Percentiles rank a stretch among this genome's conserved stretches.
Evolutionary conservation across 2,329 filamentous ascomycete genomes (phyloP).

Genomic region (Xylariaceae sp.): DNA sequence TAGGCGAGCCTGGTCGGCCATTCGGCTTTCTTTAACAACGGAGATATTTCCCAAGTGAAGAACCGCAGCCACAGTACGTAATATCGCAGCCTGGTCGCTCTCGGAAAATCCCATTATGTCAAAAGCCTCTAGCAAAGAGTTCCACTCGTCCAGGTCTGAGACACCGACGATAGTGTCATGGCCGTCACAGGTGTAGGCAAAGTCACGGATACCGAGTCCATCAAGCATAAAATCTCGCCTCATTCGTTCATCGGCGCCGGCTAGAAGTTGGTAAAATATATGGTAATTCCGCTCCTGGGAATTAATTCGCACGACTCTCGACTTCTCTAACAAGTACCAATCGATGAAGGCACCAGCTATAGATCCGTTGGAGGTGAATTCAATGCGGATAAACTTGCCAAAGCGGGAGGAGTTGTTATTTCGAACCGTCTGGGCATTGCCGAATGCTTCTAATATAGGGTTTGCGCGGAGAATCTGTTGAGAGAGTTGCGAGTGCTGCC

Average conservation of each 20-base stretch:
- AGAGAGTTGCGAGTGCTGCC: conserved; percentile 74
- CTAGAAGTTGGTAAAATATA: conserved; percentile 91
- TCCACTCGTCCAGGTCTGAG: conserved; percentile 88
- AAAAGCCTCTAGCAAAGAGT: conserved; percentile 84
- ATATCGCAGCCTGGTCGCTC: conserved; percentile 73
- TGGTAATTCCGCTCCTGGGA: conserved; percentile 91
- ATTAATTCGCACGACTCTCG: conserved; percentile 88
- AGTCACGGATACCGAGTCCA: conserved; percentile 73
- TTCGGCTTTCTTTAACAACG: conserved; percentile 83
- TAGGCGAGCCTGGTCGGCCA: conserved; percentile 83
- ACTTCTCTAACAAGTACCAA: conserved; percentile 97
- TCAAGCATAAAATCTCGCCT: conserved; percentile 73
- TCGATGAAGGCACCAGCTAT: conserved; percentile 96
- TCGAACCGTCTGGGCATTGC: conserved; percentile 93
- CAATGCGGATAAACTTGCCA: conserved; percentile 97
- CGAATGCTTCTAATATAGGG: conserved; percentile 94
- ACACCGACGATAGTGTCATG: conserved; percentile 89
- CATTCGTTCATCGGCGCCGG: conserved; percentile 68
- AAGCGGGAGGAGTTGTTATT: conserved; percentile 99
- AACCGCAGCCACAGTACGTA: conserved; percentile 84
- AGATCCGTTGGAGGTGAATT: conserved; percentile 80
- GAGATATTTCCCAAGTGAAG: conserved; percentile 89
- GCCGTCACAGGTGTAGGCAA: conserved; percentile 84
- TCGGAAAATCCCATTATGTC: conserved; percentile 88
- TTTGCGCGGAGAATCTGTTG: conserved; percentile 96